Base-by-base conservation (phyloP, 441 rosid genomes). In the Eutrema salsugineum region DNA sequence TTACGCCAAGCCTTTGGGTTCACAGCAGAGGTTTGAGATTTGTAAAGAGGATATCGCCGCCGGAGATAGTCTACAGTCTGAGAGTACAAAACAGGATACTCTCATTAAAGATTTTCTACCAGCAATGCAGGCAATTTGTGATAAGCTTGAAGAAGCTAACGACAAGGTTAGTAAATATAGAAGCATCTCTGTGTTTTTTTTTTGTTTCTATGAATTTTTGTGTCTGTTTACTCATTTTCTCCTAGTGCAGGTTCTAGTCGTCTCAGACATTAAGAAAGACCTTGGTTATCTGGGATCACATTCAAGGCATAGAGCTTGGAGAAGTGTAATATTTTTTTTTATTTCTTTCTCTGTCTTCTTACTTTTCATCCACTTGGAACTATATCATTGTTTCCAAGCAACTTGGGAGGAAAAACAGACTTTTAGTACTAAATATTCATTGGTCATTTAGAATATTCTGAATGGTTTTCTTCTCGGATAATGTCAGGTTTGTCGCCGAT, bases 121-220 rank as follows among this genome's bases (percentile, higher is more conserved):
- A 6, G 94, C 93, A 42, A 88, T 93, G 97, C 81, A 74, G 84
- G 95, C 91, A 30, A 68, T 91, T 46, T 93, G 94, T 80, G 89
- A 91, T 81, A 88, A 82, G 72, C 97, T 96, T 75, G 91, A 90
- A 78, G 85, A 83, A 68, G 92, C 91, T 46, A 86, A 85, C 59
- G 91, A 86, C 58, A 91, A 88, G 93, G 97, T 93, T 54, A 67
- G 74, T 70, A 50, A 56, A 12, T 76, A 16, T 59, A n/a, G n/a
- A 60, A 72, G 33, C 6, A 0, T 35, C 51, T 36, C 35, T 28
- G 57, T 49, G 6, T 0, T 62, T 55, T 51, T 42, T 39, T 35
- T 61, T 49, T 0, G 58, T 55, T 61, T 35, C 38, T 1, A 42
- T 72, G 28, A 67, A 57, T 24, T 24, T 2, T 70, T 20, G 50